Evolutionary conservation across 306 rosid genomes (phyloP), one percentile per base, ranked within the genome.

Genomic region (Pyrus communis): DNA sequence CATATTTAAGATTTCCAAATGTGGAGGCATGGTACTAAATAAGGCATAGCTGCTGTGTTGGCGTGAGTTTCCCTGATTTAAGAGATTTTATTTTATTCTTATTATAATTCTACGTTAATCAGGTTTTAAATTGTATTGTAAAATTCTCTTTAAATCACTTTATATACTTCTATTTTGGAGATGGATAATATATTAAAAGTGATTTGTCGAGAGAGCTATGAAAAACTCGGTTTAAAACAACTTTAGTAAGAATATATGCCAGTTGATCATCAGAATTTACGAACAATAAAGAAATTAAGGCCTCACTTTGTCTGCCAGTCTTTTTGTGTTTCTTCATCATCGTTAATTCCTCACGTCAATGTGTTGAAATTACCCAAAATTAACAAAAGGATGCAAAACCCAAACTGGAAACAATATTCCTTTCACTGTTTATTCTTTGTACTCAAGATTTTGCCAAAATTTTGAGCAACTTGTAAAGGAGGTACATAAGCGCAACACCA

Each of bases 401-500:
- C 40, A 45, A 45, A 74, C 25, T 33, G 62, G 79, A 68, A 74
- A 73, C 71, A 55, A 19, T 27, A 46, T 67, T 70, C 62, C 51
- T 38, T 71, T 49, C 54, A 14, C 19, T 55, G 15, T n/a, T 31
- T 51, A 25, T 65, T 67, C 63, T 21, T 27, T 74, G 65, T 46
- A 31, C 78, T 58, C 35, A 35, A 35, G 75, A 33, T 4, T 66
- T 66, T 66, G 63, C 78, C 81, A 71, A 75, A 71, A n/a, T 25
- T 19, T 31, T 18, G 45, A 75, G 57, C 84, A 79, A 79, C 69
- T 76, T 79, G 79, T 58, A 23, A 10, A n/a, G 15, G 23, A 7
- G 66, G 45, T 38, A 23, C 4, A 38, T 9, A 10, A 10, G 62
- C 7, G 12, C 40, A 73, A 40, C 68, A 19, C 59, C 67, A 57